These are phyloP conservation scores for Sporisorium iseilematis-ciliati DNA, from an alignment of 1,284 basidiomycete genomes.

Conservation along the genomic window DNA sequence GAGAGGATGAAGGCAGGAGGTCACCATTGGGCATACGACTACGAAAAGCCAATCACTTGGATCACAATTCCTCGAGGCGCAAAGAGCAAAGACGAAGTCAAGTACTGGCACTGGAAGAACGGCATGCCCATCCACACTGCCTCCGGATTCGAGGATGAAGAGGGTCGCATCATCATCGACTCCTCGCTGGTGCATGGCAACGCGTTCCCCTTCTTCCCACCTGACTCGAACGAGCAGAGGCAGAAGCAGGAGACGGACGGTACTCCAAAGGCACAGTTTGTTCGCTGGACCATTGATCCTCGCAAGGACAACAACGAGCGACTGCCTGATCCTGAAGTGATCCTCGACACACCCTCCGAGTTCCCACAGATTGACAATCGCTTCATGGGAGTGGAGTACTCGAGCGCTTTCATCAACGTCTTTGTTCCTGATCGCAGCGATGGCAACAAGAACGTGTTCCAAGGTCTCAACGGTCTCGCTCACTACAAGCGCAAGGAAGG, in stretches of 20 bases:
- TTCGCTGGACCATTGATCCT: constrained; percentile 40
- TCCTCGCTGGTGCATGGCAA: constrained; percentile 32
- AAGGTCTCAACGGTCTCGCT: constrained; percentile 34
- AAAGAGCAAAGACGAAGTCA: constrained; percentile 41
- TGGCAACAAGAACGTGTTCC: constrained; percentile 38
- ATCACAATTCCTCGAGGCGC: constrained; percentile 36
- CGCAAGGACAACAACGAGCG: constrained; percentile 30
- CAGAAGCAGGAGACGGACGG: constrained; percentile 26
- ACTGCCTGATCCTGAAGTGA: constrained; percentile 29
- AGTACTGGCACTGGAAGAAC: constrained; percentile 44
- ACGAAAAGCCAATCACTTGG: constrained; percentile 34
- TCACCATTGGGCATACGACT: constrained; percentile 38
- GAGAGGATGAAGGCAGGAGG: constrained; percentile 37
- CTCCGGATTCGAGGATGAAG: constrained; percentile 24
- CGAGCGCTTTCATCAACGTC: constrained; percentile 38
- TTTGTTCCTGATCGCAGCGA: constrained; percentile 33
- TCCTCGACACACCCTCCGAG: constrained; percentile 40
- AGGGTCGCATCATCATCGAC: constrained; percentile 39
- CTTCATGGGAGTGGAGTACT: constrained; percentile 35
- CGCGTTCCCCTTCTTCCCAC: constrained; percentile 39
- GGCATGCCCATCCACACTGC: constrained; percentile 40
- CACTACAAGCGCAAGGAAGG: constrained; percentile 34
- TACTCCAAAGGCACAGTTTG: constrained; percentile 27
- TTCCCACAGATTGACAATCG: constrained; percentile 45
- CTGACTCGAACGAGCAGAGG: constrained; percentile 27